Evolutionary conservation across 78 protist genomes (phyloP).

Genomic region (Dictyostelium capitatum): DNA sequence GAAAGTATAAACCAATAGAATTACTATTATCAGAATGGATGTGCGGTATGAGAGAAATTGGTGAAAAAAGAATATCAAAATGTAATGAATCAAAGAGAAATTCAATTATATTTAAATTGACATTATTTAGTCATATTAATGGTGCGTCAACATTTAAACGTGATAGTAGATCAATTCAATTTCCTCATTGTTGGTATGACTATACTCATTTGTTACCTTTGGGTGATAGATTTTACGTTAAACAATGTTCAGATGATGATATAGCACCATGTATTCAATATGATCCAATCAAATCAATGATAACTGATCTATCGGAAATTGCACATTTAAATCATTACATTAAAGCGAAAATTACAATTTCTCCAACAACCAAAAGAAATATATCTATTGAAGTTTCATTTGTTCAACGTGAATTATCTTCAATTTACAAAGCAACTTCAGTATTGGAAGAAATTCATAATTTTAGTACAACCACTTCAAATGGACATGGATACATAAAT

Average conservation of each 20-base stretch:
- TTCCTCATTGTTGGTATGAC: conserved; percentile 44
- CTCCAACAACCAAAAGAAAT: neutral
- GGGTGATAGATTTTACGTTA: neutral
- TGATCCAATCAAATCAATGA: neutral
- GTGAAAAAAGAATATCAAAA: neutral
- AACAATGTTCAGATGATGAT: conserved; percentile 36
- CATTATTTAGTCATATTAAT: conserved; percentile 18
- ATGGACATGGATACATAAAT: neutral
- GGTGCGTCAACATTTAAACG: neutral
- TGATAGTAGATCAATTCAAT: neutral
- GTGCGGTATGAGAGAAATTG: conserved; percentile 63
- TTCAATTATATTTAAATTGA: conserved; percentile 26
- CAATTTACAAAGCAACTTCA: neutral
- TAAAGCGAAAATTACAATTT: neutral
- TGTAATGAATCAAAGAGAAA: conserved; percentile 7
- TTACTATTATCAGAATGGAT: conserved; percentile 40
- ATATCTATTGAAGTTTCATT: neutral
- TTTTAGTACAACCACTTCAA: neutral
- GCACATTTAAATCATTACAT: conserved; percentile 20
- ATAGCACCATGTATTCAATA: conserved; percentile 46
- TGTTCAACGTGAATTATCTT: conserved; percentile 1
- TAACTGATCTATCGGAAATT: neutral
- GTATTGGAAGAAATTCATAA: neutral
- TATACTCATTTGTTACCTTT: neutral
- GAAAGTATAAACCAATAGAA: conserved; percentile 10